phyloP scores from a whole-genome alignment of 306 rosid species.

The Hippophae rhamnoides region DNA sequence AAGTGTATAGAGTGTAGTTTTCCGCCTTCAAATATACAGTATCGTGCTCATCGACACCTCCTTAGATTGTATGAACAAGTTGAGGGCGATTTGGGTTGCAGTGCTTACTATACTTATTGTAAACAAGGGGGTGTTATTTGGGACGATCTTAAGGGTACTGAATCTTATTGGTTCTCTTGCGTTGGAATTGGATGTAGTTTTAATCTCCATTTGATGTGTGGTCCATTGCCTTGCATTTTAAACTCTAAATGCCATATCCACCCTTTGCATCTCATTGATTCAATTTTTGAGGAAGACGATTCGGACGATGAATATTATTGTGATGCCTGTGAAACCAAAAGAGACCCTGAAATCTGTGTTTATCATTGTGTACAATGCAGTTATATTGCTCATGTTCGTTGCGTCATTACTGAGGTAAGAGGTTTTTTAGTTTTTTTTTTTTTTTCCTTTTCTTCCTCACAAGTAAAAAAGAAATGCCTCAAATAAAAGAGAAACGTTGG shows the following conservation, averaged over 20 bases:
- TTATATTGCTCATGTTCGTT: neutral
- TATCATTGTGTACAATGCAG: constrained; percentile 7
- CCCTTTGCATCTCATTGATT: constrained; percentile 2
- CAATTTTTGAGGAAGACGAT: constrained; percentile 3
- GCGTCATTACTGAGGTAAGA: constrained; percentile 11
- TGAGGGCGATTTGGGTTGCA: neutral
- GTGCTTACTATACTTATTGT: constrained; percentile 3
- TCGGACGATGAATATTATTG: constrained; percentile 8
- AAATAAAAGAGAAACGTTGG: too few species aligned
- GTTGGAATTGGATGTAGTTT: neutral
- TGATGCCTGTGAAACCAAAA: constrained; percentile 4
- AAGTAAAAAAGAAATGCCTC: too few species aligned
- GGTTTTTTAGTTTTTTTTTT: neutral
- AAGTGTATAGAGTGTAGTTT: neutral
- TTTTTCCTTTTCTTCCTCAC: neutral
- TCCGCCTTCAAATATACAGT: neutral
- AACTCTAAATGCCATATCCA: neutral
- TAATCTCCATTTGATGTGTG: constrained; percentile 8
- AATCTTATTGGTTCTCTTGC: neutral
- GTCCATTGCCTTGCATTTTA: constrained; percentile 7
- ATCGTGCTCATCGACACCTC: neutral
- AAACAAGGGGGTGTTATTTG: too few species aligned
- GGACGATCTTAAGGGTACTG: neutral
- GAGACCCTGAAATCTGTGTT: constrained; percentile 2
- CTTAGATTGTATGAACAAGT: neutral